phyloP scores from a whole-genome alignment of 164 flowering plant species.

The Amborella trichopoda region DNA sequence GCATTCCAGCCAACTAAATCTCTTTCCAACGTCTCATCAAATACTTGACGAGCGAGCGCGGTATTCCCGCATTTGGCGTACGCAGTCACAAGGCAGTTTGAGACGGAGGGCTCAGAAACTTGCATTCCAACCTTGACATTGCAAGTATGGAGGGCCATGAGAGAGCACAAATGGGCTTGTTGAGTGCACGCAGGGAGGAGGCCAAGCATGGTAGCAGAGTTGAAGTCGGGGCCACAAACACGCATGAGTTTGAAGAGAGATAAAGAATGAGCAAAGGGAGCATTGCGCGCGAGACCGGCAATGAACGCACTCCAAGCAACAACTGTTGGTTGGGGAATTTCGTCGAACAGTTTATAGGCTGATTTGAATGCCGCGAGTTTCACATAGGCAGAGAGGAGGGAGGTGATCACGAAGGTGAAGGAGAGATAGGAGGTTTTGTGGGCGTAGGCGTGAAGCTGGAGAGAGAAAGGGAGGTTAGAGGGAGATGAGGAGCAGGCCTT shows the following conservation, averaged over 20 bases:
- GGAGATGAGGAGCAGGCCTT: conserved; percentile 59
- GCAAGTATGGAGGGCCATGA: conserved; percentile 48
- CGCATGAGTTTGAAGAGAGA: conserved; percentile 46
- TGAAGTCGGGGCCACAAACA: conserved; percentile 25
- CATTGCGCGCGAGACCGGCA: conserved; percentile 43
- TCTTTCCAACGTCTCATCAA: conserved; percentile 49
- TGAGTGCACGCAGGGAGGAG: conserved; percentile 41
- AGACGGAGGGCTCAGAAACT: conserved; percentile 27
- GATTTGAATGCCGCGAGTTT: conserved; percentile 15
- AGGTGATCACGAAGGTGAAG: conserved; percentile 54
- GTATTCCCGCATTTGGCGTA: conserved; percentile 53
- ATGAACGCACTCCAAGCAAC: conserved; percentile 76
- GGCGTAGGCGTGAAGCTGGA: conserved; percentile 61
- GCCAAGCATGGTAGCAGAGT: conserved; percentile 57
- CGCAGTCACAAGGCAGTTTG: conserved; percentile 70
- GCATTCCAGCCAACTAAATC: conserved; percentile 88
- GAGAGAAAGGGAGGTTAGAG: conserved; percentile 37
- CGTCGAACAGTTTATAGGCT: conserved; percentile 59
- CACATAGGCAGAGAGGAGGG: conserved; percentile 59
- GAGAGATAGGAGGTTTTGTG: conserved; percentile 37
- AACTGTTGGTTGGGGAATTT: conserved; percentile 25
- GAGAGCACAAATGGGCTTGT: conserved; percentile 32
- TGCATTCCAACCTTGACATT: conserved; percentile 42
- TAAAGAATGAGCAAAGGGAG: conserved; percentile 24
- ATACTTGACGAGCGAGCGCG: conserved; percentile 35